Base-by-base conservation (phyloP, 208 protist species). In the Trypanosoma mega region DNA sequence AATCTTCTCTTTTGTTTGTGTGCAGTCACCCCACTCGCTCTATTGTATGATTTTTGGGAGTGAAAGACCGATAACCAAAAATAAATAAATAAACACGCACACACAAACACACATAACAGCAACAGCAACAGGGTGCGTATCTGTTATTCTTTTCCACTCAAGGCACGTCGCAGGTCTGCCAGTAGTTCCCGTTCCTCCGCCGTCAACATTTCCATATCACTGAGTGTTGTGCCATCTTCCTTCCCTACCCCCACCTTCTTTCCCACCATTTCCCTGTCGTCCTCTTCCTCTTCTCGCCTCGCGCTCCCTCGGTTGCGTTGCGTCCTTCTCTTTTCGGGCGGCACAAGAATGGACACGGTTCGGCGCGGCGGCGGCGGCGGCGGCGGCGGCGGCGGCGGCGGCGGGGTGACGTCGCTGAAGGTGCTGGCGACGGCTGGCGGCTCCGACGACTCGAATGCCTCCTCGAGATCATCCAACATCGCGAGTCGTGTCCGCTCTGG, bases 191-290 rank as follows among this genome's bases (percentile, higher is more conserved):
- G 45, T 24, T 63, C 58, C 20, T 63, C 58, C n/a, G 23, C 43
- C 21, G 58, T 54, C 33, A 63, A 24, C 58, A 63, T 53, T 46
- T 54, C 58, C 6, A 63, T 31, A 46, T 63, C 58, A 63, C 16
- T 33, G 0, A 11, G 2, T 6, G 7, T 54, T 5, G 23, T 12
- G n/a, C 18, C 12, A 24, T 31, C 47, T 9, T 63, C 58, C n/a
- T 43, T 26, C 6, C 14, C 46, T 39, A 12, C 34, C 34, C 12
- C 34, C 21, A 34, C 27, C 21, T n/a, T n/a, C n/a, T n/a, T n/a
- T 37, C 55, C 2, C 9, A 4, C 9, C 16, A 16, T 47, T 29
- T 47, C 1, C 12, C 23, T 4, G 21, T 1, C 58, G 23, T 55
- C 34, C n/a, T n/a, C n/a, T n/a, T n/a, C n/a, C n/a, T n/a, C n/a